Evolutionary conservation across 805 yeast genomes (phyloP), one percentile per base, ranked within the genome.

Genomic region (Dipodascopsis tothii): DNA sequence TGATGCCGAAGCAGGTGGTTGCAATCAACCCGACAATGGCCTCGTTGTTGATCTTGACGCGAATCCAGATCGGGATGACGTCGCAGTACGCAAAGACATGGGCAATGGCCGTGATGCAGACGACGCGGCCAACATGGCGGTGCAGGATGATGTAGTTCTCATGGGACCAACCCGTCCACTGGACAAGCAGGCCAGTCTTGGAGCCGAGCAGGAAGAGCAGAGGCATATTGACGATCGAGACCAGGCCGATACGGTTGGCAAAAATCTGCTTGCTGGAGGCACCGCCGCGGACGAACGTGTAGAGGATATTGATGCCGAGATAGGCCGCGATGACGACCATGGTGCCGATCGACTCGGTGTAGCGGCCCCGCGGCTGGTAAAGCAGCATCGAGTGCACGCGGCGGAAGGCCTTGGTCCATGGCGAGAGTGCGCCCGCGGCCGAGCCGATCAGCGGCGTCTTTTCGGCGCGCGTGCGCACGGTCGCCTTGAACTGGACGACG

Each of bases 221-320:
- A 22, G 53, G 53, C 48, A 49, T 47, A 52, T 49, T 49, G 44
- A 46, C 52, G 45, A 49, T 47, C 6, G 53, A 49, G 33, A 49
- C 36, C 21, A 49, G 48, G 37, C 53, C 53, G 21, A 39, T 41
- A 23, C 53, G 51, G 48, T 47, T 46, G 44, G 48, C 53, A 21
- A 49, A 48, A 34, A 49, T 47, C 46, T 43, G 48, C 18, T 52
- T 49, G n/a, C 49, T 41, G 5, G 48, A 33, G 30, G 52, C 52
- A n/a, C 52, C 52, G 16, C 48, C 52, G 46, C 44, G 53, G 35
- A 47, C 45, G 30, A 49, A 49, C 22, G 27, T 21, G 42, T 49
- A 49, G 36, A 49, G 41, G 18, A 46, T 21, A 43, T 49, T 49
- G 28, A 49, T 46, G 20, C 35, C 53, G 27, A 49, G 45, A 43